Conservation (phyloP, 1,284 basidiomycete genomes). For the Paramarasmius palmivorus region DNA sequence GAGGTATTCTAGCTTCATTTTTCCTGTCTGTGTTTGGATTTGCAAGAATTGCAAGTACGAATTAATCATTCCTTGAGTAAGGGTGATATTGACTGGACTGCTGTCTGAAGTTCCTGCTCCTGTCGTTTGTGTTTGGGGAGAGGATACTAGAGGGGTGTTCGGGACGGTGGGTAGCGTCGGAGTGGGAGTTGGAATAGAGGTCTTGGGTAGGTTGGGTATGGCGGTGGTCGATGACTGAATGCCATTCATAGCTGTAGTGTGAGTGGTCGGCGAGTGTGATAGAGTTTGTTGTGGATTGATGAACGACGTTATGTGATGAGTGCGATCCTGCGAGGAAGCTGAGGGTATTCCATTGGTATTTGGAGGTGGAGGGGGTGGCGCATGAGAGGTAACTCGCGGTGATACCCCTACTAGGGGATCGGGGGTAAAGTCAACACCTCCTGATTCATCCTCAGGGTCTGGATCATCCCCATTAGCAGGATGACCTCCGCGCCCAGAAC, state of each 20-base stretch:
- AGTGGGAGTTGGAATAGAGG: constrained; percentile 8
- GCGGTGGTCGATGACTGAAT: not conserved
- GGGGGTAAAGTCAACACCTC: constrained; percentile 39
- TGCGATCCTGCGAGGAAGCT: constrained; percentile 5
- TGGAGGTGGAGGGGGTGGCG: constrained; percentile 16
- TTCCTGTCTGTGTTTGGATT: constrained; percentile 55
- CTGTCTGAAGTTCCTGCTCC: constrained; percentile 28
- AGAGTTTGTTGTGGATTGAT: constrained; percentile 19
- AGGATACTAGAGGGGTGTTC: constrained; percentile 4
- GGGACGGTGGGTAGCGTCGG: constrained; percentile 5
- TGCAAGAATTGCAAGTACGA: constrained; percentile 59
- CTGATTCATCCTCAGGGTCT: constrained; percentile 49
- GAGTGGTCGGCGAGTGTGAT: constrained; percentile 24
- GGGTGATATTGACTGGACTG: constrained; percentile 46
- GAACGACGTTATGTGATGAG: constrained; percentile 8
- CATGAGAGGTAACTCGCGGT: constrained; percentile 18
- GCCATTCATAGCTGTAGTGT: constrained; percentile 17
- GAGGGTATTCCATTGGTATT: constrained; percentile 27
- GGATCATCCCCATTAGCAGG: constrained; percentile 21
- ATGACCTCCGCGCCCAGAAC: constrained; percentile 31
- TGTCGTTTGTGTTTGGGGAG: constrained; percentile 8
- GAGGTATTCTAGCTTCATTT: constrained; percentile 64
- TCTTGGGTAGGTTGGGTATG: constrained; percentile 11
- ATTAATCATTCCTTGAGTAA: constrained; percentile 58
- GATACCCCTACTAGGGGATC: constrained; percentile 28